Conservation (phyloP, 179 eudicot genomes). For the Actinidia arguta region DNA sequence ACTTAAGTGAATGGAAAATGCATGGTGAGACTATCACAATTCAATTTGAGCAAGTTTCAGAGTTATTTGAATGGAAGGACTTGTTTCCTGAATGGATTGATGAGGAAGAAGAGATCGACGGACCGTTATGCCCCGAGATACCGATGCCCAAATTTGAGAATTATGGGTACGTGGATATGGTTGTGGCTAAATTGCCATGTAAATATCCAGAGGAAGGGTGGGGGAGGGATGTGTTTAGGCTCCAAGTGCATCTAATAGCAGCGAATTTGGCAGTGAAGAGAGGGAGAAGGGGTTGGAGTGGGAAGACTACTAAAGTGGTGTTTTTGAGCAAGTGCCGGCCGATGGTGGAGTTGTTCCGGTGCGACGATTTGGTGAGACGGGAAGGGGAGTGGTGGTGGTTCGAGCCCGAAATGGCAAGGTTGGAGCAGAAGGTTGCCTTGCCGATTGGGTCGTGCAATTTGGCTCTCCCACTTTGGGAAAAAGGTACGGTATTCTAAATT, state of each 20-base stretch:
- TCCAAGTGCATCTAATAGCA: slow-evolving; percentile 74
- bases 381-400: slow-evolving; percentile 95
- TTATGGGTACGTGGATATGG: slow-evolving; percentile 53
- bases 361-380: slow-evolving; percentile 69
- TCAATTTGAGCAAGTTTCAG: slow-evolving; percentile 60
- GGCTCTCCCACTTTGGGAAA: slow-evolving; percentile 87
- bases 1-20: slow-evolving; percentile 39
- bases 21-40: slow-evolving; percentile 43
- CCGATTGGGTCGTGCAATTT: slow-evolving; percentile 86
- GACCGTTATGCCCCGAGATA: slow-evolving; percentile 78
- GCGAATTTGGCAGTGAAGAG: slow-evolving; percentile 68
- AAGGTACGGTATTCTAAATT: slow-evolving; percentile 49
- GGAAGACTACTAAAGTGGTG: slow-evolving; percentile 61
- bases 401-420: slow-evolving; percentile 49
- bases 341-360: slow-evolving; percentile 84
- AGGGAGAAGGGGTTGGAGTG: slow-evolving; percentile 57
- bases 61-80: slow-evolving; percentile 73
- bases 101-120: slow-evolving; percentile 85
- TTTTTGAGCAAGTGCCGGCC: slow-evolving; percentile 83
- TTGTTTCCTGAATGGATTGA: slow-evolving; percentile 97
- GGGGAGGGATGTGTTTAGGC: slow-evolving; percentile 73
- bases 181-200: slow-evolving; percentile 83
- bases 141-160: slow-evolving; percentile 71
- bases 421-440: slow-evolving; percentile 70
- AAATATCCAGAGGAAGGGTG: slow-evolving; percentile 62